phyloP scores from a whole-genome alignment of 148 eudicot genomes.

The Hydrangea macrophylla region DNA sequence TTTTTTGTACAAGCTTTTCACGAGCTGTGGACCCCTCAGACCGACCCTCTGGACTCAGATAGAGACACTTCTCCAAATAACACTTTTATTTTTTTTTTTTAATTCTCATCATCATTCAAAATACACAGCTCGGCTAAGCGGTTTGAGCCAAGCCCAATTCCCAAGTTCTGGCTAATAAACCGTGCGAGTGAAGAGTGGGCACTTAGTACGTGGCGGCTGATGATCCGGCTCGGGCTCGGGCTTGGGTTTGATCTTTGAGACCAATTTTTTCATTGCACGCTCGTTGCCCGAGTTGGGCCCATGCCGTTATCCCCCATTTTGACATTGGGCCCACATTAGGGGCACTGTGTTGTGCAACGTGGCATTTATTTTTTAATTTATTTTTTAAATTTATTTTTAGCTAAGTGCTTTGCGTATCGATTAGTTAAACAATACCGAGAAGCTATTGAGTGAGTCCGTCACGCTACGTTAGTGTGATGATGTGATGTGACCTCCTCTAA shows the following conservation, averaged over 20 bases:
- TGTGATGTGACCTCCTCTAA: no score
- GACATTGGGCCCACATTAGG: constrained; percentile 21
- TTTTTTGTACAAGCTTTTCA: background rate
- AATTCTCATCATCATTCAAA: background rate
- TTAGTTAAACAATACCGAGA: constrained; percentile 28
- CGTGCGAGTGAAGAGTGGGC: constrained; percentile 24
- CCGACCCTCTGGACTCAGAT: constrained; percentile 41
- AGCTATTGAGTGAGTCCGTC: no score
- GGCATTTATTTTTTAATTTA: no score
- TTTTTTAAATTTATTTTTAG: no score
- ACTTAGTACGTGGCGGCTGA: constrained; percentile 42
- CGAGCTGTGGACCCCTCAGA: constrained; percentile 27
- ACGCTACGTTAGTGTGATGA: no score
- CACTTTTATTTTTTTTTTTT: constrained; percentile 8
- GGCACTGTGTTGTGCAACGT: no score
- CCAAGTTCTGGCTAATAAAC: background rate
- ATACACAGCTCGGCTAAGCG: constrained; percentile 6
- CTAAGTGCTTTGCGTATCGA: constrained; percentile 50
- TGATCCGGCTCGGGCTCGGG: constrained; percentile 67
- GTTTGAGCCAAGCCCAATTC: background rate
- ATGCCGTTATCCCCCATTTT: constrained; percentile 24
- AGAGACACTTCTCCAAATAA: constrained; percentile 45
- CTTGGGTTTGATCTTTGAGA: constrained; percentile 38
- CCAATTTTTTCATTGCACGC: constrained; percentile 27
- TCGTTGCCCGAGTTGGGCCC: constrained; percentile 25